Evolutionary conservation across 192 early-diverging fungal species (phyloP), one percentile per base, ranked within the genome.

Genomic region (Entomortierella chlamydospora): DNA sequence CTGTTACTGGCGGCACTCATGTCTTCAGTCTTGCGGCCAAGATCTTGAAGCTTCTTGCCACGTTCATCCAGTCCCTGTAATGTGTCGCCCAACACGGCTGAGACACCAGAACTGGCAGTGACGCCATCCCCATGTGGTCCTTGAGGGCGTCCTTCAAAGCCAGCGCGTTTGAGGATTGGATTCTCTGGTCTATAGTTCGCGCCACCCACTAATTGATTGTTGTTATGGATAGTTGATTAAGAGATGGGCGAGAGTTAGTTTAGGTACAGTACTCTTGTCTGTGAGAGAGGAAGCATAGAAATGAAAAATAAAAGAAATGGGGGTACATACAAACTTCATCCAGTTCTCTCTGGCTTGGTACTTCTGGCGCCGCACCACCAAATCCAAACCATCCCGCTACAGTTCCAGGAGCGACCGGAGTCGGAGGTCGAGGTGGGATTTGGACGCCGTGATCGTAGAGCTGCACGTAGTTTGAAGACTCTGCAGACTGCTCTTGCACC

Each of bases 11-110:
- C 79, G 33, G 86, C 80, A 49, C 41, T 81, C 70, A 92, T 82
- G 43, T 90, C 89, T 13, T 72, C 68, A 57, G 90, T 87, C 68
- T 89, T 91, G 20, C 85, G 52, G 42, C 88, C 84, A 31, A 94
- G 61, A 37, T 89, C 60, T 2, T 76, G 63, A 29, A 94, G 70
- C 37, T 78, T 70, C 64, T 94, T 88, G 17, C 91, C 90, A 49
- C 93, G 87, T 62, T 94, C 93, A 70, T 90, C 90, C 49, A 94
- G 67, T 15, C 50, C 61, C 17, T 74, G 64, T 0, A 68, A 29
- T 10, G 70, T 68, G 12, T 83, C 70, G 34, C 65, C 52, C 49
- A 83, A 54, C 51, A 76, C 55, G 15, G 49, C 47, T 15, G 60
- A 43, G 37, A 69, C 39, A 4, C 61, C 74, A 5, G 52, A 31